Percentiles rank a stretch among this genome's conserved stretches.
These are phyloP conservation scores for Vararia minispora DNA, from an alignment of 768 basidiomycete species.

Conservation along the genomic window DNA sequence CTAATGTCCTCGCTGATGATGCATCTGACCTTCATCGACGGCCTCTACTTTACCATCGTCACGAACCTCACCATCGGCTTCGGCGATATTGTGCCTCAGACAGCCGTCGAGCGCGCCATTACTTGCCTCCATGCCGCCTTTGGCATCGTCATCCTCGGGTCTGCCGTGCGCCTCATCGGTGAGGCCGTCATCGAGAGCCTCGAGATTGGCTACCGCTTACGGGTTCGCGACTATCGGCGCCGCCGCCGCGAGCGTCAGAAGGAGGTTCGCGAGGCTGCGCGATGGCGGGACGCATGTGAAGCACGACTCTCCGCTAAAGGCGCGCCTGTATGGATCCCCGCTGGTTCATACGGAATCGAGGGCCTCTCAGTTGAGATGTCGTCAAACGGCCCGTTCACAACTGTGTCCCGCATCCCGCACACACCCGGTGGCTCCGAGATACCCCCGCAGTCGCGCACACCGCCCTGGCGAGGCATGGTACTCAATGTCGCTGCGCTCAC, in stretches of 20 bases:
- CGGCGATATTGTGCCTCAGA: conserved; percentile 57
- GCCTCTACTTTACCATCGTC: conserved; percentile 67
- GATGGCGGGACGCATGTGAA: conserved; percentile 54
- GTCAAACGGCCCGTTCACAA: not conserved
- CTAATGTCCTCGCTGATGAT: conserved; percentile 44
- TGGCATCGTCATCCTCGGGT: conserved; percentile 50
- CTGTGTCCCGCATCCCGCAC: not conserved
- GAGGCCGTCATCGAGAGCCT: conserved; percentile 67
- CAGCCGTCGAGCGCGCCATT: conserved; percentile 44
- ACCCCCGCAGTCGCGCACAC: conserved; percentile 7
- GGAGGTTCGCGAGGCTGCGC: conserved; percentile 33
- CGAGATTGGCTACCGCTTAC: conserved; percentile 51
- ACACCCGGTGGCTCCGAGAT: conserved; percentile 1
- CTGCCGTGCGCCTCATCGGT: conserved; percentile 18
- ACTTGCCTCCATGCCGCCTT: conserved; percentile 44
- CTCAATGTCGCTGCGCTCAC: conserved; percentile 55
- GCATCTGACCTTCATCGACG: conserved; percentile 52
- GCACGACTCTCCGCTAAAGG: conserved; percentile 45
- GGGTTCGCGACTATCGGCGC: conserved; percentile 34
- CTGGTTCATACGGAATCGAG: conserved; percentile 14
- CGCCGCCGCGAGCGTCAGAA: conserved; percentile 31
- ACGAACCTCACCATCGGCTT: conserved; percentile 63
- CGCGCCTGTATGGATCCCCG: conserved; percentile 42
- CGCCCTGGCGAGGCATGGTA: conserved; percentile 33
- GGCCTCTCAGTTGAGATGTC: not conserved